These are phyloP conservation scores for Sphaerobolus stellatus DNA, from an alignment of 1,284 basidiomycete genomes.

Conservation along the genomic window DNA sequence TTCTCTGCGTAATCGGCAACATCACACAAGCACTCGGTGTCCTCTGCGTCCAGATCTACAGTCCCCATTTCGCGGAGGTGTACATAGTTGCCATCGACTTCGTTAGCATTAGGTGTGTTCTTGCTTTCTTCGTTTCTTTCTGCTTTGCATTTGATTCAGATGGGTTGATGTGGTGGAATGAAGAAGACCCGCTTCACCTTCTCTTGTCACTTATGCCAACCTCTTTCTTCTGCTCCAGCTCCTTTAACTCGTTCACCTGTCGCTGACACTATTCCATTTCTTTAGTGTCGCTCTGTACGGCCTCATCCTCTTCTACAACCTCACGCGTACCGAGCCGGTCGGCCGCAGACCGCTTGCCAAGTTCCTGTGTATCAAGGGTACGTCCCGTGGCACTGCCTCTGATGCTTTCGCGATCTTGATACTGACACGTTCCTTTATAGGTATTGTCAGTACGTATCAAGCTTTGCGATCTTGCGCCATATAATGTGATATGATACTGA, in stretches of 20 bases:
- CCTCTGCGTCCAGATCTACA: constrained; percentile 66
- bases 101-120: constrained; percentile 68
- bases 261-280: constrained; percentile 9
- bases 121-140: too few relatives aligned
- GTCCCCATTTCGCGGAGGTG: constrained; percentile 62
- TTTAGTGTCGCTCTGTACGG: constrained; percentile 75
- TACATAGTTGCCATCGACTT: constrained; percentile 75
- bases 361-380: constrained; percentile 72
- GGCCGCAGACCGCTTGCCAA: constrained; percentile 79
- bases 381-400: too few relatives aligned
- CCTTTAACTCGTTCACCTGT: not conserved
- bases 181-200: too few relatives aligned
- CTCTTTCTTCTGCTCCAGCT: too few relatives aligned
- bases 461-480: too few relatives aligned
- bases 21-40: constrained; percentile 66
- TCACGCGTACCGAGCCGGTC: constrained; percentile 73
- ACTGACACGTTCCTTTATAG: not conserved
- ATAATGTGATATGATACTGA: too few relatives aligned
- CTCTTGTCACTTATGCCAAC: too few relatives aligned
- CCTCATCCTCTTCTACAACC: constrained; percentile 75
- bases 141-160: too few relatives aligned
- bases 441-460: constrained; percentile 7
- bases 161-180: too few relatives aligned
- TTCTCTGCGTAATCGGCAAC: constrained; percentile 70
- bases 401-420: constrained; percentile 12